Conservation (phyloP, 2,329 filamentous ascomycete genomes). For the Harringtonia lauricola region DNA sequence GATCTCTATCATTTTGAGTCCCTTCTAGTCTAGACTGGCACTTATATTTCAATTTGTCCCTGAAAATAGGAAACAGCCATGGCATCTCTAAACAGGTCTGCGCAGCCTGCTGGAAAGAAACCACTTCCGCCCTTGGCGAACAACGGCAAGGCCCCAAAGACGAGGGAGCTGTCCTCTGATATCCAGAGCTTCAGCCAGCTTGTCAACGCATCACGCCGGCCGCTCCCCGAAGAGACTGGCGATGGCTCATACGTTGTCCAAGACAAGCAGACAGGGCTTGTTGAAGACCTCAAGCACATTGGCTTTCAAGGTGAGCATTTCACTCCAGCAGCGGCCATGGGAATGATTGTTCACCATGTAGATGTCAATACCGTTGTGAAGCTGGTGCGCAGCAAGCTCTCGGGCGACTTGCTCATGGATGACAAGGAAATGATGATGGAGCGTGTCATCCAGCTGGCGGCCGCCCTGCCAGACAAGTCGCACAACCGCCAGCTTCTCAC, state of each 20-base stretch:
- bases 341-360: background rate
- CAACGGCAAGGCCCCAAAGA: constrained; percentile 15
- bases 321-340: constrained; percentile 11
- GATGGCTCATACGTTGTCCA: constrained; percentile 46
- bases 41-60: no score
- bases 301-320: constrained; percentile 28
- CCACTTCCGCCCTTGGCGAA: constrained; percentile 11
- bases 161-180: constrained; percentile 6
- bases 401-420: constrained; percentile 51
- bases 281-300: constrained; percentile 46
- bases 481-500: constrained; percentile 52
- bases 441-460: constrained; percentile 57
- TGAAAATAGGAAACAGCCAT: no score
- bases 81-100: background rate
- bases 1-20: no score
- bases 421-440: constrained; percentile 75
- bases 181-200: background rate
- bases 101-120: constrained; percentile 9
- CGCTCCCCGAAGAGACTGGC: constrained; percentile 51
- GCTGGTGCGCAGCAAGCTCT: constrained; percentile 50
- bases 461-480: constrained; percentile 51
- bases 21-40: no score
- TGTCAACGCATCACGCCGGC: constrained; percentile 34
- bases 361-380: constrained; percentile 42
- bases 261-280: constrained; percentile 37